Percentiles rank a stretch among this genome's conserved stretches.
Conservation (phyloP, 768 basidiomycete genomes). For the Suillus sp. region DNA sequence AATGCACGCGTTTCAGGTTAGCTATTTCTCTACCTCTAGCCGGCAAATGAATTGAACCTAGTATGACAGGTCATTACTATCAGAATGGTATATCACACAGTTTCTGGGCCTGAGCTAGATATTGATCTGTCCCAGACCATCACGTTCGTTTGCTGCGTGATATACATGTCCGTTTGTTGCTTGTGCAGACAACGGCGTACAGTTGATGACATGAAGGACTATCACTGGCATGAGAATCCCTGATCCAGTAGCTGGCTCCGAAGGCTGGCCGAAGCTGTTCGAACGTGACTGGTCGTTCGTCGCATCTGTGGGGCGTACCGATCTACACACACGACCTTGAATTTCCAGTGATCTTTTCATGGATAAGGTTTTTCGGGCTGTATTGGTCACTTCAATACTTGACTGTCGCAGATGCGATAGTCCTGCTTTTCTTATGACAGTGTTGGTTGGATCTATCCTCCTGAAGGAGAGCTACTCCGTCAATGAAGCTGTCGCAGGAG, state of each 20-base stretch:
- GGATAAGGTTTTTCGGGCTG: constrained; percentile 68
- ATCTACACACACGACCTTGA: not conserved
- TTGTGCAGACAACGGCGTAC: not conserved
- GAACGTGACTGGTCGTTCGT: constrained; percentile 54
- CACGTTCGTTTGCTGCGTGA: constrained; percentile 51
- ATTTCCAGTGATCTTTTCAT: not conserved
- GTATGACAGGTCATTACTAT: constrained; percentile 50
- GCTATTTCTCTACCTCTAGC: constrained; percentile 12
- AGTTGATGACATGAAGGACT: constrained; percentile 30
- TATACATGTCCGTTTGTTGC: constrained; percentile 46
- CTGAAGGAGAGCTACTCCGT: constrained; percentile 61
- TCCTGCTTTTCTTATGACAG: constrained; percentile 72
- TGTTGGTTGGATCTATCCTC: constrained; percentile 60
- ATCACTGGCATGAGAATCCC: constrained; percentile 44
- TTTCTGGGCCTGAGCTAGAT: not conserved
- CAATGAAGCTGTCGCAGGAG: constrained; percentile 56
- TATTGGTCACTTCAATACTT: constrained; percentile 75
- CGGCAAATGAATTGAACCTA: not conserved
- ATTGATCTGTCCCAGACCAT: constrained; percentile 39
- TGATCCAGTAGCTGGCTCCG: constrained; percentile 69
- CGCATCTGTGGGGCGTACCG: constrained; percentile 57
- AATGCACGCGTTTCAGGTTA: constrained; percentile 57
- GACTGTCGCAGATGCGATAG: constrained; percentile 75
- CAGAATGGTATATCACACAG: constrained; percentile 50
- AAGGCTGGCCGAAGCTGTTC: too few relatives aligned